Evolutionary conservation across 2,329 filamentous ascomycete genomes (phyloP), one percentile per base, ranked within the genome.

Genomic region (Fusarium poae): DNA sequence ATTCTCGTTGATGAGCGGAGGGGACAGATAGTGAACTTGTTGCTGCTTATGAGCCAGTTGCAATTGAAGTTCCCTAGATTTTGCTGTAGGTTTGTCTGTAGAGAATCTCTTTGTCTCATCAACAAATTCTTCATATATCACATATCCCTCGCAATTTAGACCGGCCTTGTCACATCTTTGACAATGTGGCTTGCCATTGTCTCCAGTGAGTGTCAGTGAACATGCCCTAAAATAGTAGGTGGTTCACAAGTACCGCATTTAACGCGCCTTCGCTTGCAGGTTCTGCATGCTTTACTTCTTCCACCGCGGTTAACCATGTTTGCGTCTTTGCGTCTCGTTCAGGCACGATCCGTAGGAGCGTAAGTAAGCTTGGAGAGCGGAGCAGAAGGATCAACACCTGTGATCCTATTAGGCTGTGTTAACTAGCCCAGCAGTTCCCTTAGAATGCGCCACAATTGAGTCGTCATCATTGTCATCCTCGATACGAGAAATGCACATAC

Each of bases 211-310:
- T 1, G 23, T 65, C 25, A 65, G 55, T 20, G 20, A 29, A 6
- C 3, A n/a, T 10, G 5, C 10, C 29, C 18, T 2, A 2, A 9
- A 7, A 29, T 13, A 23, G 20, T 10, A 18, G 9, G 34, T 11
- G 25, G 11, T 4, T 16, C 6, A 9, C 44, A 43, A 18, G 9
- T 50, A 65, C 62, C 62, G 48, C 62, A 65, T 50, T 66, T 65
- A 9, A 65, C 62, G 8, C 62, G 62, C 18, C 62, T 54, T 45
- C 55, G 62, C 43, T 55, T 65, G 62, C 62, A 65, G 1, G 62
- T 65, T 15, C 18, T 61, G 21, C 62, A 65, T 2, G 62, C 62
- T 62, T 61, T 65, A 20, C 62, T 65, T 16, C 62, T 56, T 12
- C 62, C 62, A 5, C 62, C 62, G 3, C 62, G 46, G 21, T 65